phyloP scores from a whole-genome alignment of 1,284 basidiomycete species.

The Apiotrichum brassicae region DNA sequence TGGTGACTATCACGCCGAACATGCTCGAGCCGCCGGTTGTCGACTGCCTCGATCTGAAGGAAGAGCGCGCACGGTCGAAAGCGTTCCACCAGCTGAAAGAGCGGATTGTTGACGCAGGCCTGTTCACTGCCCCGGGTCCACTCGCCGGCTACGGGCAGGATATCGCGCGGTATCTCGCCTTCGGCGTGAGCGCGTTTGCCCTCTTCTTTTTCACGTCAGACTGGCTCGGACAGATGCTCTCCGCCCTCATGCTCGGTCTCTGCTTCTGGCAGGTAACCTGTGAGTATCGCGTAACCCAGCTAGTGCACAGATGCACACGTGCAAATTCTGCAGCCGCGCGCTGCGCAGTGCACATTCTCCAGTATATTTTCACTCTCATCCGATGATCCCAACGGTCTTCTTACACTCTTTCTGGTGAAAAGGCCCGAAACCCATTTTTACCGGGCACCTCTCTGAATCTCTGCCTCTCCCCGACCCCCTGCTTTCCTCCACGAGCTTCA shows the following conservation, averaged over 20 bases:
- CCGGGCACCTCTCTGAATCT: too few species aligned
- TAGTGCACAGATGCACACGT: too few species aligned
- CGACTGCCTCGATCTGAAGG: constrained; percentile 53
- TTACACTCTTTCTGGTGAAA: constrained; percentile 54
- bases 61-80: constrained; percentile 64
- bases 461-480: too few species aligned
- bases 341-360: too few species aligned
- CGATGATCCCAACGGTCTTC: constrained; percentile 49
- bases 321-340: too few species aligned
- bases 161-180: constrained; percentile 52
- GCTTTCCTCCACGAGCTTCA: too few species aligned
- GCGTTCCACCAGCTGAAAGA: constrained; percentile 77
- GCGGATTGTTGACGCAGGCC: constrained; percentile 67
- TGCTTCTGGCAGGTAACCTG: constrained; percentile 88
- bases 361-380: neutral
- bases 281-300: too few species aligned
- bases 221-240: constrained; percentile 54
- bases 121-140: constrained; percentile 72
- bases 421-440: too few species aligned
- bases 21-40: constrained; percentile 49
- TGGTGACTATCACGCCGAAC: constrained; percentile 22
- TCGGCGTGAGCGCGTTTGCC: constrained; percentile 12
- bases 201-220: constrained; percentile 32
- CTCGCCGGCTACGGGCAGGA: constrained; percentile 87
- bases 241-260: constrained; percentile 73